Evolutionary conservation across 2,329 filamentous ascomycete species (phyloP).

Genomic region (Paecilomyces dactylethromorphus): DNA sequence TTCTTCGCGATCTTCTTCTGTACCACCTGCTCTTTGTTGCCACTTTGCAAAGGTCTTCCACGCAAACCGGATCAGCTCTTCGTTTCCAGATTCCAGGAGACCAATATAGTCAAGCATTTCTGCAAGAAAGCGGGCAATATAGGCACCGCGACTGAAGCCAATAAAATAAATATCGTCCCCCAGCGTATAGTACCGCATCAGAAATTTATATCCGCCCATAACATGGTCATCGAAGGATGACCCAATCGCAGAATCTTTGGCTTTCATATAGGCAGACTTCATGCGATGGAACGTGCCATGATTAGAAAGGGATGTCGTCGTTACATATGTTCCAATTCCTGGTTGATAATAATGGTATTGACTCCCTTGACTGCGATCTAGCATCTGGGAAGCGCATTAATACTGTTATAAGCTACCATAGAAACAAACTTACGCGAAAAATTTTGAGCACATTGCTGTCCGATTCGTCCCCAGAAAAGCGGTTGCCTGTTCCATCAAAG

Average conservation of each 20-base stretch:
- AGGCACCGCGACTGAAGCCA: slow-evolving; percentile 66
- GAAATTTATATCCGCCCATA: slow-evolving; percentile 72
- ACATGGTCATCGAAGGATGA: slow-evolving; percentile 78
- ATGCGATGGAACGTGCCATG: slow-evolving; percentile 39
- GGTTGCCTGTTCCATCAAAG: slow-evolving; percentile 41
- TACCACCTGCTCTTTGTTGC: slow-evolving; percentile 27
- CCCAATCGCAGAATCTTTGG: slow-evolving; percentile 65
- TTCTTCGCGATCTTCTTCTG: slow-evolving; percentile 21
- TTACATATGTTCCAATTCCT: slow-evolving; percentile 41
- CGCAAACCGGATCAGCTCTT: slow-evolving; percentile 77
- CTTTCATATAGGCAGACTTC: slow-evolving; percentile 43
- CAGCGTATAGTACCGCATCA: slow-evolving; percentile 65
- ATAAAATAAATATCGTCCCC: slow-evolving; percentile 61
- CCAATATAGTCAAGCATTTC: slow-evolving; percentile 84
- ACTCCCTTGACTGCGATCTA: slow-evolving; percentile 32
- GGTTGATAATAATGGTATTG: slow-evolving; percentile 40
- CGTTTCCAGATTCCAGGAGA: slow-evolving; percentile 71
- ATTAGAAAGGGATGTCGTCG: slow-evolving; percentile 25
- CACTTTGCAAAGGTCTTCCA: slow-evolving; percentile 54
- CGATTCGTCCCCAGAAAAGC: slow-evolving; percentile 36
- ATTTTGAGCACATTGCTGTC: slow-evolving; percentile 44
- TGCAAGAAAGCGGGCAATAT: slow-evolving; percentile 67
- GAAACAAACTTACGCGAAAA: slow-evolving; percentile 30
- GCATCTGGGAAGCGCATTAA: slow-evolving; percentile 20
- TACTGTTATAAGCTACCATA: background rate